These are phyloP conservation scores for Citrus cavaleriei DNA, from an alignment of 345 rosid species.

Conservation along the genomic window DNA sequence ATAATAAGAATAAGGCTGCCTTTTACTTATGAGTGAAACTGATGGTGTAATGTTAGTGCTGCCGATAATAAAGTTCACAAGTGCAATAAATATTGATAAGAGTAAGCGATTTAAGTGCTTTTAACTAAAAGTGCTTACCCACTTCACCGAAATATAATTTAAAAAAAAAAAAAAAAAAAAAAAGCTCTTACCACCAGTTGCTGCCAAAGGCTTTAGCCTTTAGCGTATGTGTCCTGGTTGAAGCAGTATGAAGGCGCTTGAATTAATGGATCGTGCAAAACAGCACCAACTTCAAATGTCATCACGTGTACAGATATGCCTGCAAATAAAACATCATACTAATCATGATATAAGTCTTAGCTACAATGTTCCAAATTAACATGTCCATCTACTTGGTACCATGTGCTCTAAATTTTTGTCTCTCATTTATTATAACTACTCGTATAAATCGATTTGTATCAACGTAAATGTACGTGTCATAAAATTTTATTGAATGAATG, in stretches of 20 bases:
- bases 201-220: neutral
- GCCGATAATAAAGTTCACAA: neutral
- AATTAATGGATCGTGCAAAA: conserved; percentile 19
- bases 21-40: neutral
- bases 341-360: neutral
- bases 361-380: neutral
- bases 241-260: conserved; percentile 38
- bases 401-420: no score
- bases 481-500: no score
- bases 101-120: neutral
- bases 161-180: no score
- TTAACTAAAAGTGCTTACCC: neutral
- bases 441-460: no score
- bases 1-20: neutral
- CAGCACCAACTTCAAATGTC: conserved; percentile 36
- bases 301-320: conserved; percentile 32
- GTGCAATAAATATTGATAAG: neutral
- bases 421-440: no score
- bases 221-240: conserved; percentile 1
- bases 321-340: neutral
- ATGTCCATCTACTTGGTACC: no score
- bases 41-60: neutral
- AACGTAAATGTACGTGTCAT: no score
- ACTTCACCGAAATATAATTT: no score
- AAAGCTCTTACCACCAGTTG: neutral